Base-by-base conservation (phyloP, 1,284 basidiomycete genomes). In the Golubevia pallescens region DNA sequence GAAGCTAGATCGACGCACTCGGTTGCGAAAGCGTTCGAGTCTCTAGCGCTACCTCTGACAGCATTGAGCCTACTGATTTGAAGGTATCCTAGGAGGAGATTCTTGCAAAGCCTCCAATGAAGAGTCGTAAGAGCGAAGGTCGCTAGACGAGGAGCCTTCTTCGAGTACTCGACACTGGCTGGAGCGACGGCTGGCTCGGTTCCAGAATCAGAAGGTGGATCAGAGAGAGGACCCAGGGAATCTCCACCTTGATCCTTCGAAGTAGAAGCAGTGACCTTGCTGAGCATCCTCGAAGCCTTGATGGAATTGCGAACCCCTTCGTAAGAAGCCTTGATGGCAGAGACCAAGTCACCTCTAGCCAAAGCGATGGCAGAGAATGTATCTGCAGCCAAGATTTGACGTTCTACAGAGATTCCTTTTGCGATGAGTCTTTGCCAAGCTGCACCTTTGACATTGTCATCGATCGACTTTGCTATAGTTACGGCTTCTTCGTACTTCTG, bases 1-100 rank as follows among this genome's bases (percentile, higher is more conserved):
- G 61, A 62, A 38, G 70, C 70, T 61, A 80, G 73, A 51, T 78
- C 74, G 48, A 81, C 67, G 21, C 70, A 68, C 58, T 84, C 81
- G 5, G 61, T 60, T 8, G 72, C 79, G 61, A 77, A 73, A 1
- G 70, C 69, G n/a, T 76, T 75, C 2, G 81, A 78, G 32, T 84
- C 79, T 5, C 69, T 58, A 4, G 68, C 74, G 7, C 74, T 73
- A 38, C 81, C 81, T 19, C 81, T 79, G 20, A 62, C 21, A n/a
- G 71, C 68, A 52, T 81, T 71, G 52, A 80, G 32, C 16, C 53
- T 61, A 24, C 72, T 73, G 53, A 80, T 62, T 3, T 59, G 63
- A 52, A 67, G 54, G 59, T 77, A 80, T 3, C 61, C 34, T 19
- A 20, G 20, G 14, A 58, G 58, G 8, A 69, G 55, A 16, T 34